These are phyloP conservation scores for Hypholoma fasciculare DNA, from an alignment of 768 basidiomycete genomes.

Conservation along the genomic window DNA sequence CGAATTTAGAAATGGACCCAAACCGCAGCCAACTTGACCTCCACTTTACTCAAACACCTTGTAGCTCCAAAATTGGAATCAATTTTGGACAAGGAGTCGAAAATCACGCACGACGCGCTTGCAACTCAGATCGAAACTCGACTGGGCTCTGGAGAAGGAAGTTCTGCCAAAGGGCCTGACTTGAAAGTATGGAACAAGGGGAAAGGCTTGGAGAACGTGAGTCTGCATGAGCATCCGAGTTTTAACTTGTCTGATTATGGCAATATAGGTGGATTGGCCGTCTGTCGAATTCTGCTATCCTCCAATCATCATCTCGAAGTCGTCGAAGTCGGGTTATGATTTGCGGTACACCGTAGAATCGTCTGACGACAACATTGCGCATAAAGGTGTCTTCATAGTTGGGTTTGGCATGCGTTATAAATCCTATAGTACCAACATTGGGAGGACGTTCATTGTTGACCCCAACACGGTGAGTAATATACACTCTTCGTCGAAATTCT, in stretches of 20 bases:
- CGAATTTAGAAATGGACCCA: slow-evolving; percentile 69
- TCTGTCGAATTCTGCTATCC: slow-evolving; percentile 92
- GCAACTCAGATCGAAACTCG: slow-evolving; percentile 85
- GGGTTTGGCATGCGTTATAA: slow-evolving; percentile 91
- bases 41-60: slow-evolving; percentile 82
- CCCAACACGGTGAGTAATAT: slow-evolving; percentile 67
- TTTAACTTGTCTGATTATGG: slow-evolving; percentile 7
- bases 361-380: slow-evolving; percentile 76
- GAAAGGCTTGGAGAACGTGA: slow-evolving; percentile 70
- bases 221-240: slow-evolving; percentile 20
- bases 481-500: background rate
- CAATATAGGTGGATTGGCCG: slow-evolving; percentile 78
- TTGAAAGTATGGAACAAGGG: slow-evolving; percentile 91
- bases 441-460: slow-evolving; percentile 93
- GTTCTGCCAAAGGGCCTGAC: slow-evolving; percentile 79
- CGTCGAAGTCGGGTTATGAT: slow-evolving; percentile 83
- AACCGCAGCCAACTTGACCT: slow-evolving; percentile 75
- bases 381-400: slow-evolving; percentile 87
- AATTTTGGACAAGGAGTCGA: slow-evolving; percentile 89
- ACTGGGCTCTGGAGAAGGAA: slow-evolving; percentile 82
- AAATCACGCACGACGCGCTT: slow-evolving; percentile 86
- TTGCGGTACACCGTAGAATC: slow-evolving; percentile 86
- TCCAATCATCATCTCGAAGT: slow-evolving; percentile 93
- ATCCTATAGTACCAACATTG: slow-evolving; percentile 90
- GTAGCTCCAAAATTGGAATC: slow-evolving; percentile 87